Percentiles rank a stretch among this genome's conserved stretches.
phyloP scores from a whole-genome alignment of 208 protist genomes.

The Leishmania tarentolae region DNA sequence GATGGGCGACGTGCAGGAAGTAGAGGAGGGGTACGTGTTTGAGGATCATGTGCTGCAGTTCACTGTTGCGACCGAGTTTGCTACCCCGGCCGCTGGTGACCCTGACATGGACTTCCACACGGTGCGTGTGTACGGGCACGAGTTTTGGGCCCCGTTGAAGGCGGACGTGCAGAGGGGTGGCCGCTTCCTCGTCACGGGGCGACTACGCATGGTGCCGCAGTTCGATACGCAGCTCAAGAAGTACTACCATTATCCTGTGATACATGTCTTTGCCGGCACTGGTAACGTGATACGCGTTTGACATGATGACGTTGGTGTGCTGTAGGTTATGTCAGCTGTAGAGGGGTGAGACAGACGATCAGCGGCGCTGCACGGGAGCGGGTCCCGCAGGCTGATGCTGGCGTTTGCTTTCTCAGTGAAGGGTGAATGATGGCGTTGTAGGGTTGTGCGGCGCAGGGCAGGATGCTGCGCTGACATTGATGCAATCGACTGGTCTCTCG shows the following conservation, averaged over 20 bases:
- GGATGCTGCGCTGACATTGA: not conserved
- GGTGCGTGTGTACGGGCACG: slow-evolving; percentile 72
- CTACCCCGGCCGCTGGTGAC: slow-evolving; percentile 72
- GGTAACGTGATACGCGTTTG: slow-evolving; percentile 38
- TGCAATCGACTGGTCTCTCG: not conserved
- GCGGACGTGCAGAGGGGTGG: slow-evolving; percentile 45
- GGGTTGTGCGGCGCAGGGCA: not conserved
- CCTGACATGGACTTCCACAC: slow-evolving; percentile 90
- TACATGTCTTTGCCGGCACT: slow-evolving; percentile 70
- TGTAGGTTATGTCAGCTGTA: not conserved
- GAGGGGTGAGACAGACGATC: not conserved
- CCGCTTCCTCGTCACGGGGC: slow-evolving; percentile 62
- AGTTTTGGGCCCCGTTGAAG: slow-evolving; percentile 50
- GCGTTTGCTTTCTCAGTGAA: not conserved
- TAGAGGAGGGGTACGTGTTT: slow-evolving; percentile 87
- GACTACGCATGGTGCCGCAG: slow-evolving; percentile 87
- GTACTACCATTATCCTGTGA: slow-evolving; percentile 90
- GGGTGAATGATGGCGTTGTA: not conserved
- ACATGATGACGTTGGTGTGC: not conserved
- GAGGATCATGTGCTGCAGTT: slow-evolving; percentile 88
- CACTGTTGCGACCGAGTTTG: slow-evolving; percentile 82
- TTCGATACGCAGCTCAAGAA: slow-evolving; percentile 72
- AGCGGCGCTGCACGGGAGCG: not conserved
- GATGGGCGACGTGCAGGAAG: slow-evolving; percentile 74
- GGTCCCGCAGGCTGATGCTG: not conserved